phyloP scores from a whole-genome alignment of 768 basidiomycete genomes.

The Paxillus ammoniavirescens region DNA sequence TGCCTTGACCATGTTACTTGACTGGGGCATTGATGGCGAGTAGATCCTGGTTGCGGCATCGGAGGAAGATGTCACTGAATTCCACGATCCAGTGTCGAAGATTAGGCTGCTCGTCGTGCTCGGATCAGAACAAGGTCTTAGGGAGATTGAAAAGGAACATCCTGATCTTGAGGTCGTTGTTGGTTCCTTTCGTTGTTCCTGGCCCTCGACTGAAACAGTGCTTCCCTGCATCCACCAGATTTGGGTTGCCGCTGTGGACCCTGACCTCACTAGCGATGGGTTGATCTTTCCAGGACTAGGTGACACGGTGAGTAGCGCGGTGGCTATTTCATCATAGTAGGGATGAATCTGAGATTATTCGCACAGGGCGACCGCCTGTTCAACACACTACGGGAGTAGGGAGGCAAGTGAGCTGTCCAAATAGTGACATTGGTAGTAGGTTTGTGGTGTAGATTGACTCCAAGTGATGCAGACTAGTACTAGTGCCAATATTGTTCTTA shows the following conservation, averaged over 20 bases:
- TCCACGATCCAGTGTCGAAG: constrained; percentile 45
- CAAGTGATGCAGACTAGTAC: not conserved
- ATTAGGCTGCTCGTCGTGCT: constrained; percentile 85
- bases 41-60: not conserved
- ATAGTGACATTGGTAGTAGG: not conserved
- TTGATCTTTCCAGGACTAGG: constrained; percentile 89
- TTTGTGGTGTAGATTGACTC: not conserved
- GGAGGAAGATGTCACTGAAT: not conserved
- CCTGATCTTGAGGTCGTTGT: constrained; percentile 75
- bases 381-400: constrained; percentile 56
- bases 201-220: not conserved
- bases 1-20: constrained; percentile 80
- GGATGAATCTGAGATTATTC: not conserved
- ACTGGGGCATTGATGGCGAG: constrained; percentile 78
- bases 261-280: constrained; percentile 67
- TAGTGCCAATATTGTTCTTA: not conserved
- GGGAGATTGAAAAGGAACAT: constrained; percentile 58
- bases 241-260: constrained; percentile 83
- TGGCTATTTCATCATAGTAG: not conserved
- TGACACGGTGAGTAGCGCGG: constrained; percentile 63
- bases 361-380: constrained; percentile 81
- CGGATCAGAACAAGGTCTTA: constrained; percentile 72
- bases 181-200: not conserved
- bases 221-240: constrained; percentile 47
- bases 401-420: not conserved